A percentile compares a stretch with the other conserved stretches of the same genome.
Conservation (phyloP, 192 early-diverging fungal genomes). For the Backusella liffmaniae region DNA sequence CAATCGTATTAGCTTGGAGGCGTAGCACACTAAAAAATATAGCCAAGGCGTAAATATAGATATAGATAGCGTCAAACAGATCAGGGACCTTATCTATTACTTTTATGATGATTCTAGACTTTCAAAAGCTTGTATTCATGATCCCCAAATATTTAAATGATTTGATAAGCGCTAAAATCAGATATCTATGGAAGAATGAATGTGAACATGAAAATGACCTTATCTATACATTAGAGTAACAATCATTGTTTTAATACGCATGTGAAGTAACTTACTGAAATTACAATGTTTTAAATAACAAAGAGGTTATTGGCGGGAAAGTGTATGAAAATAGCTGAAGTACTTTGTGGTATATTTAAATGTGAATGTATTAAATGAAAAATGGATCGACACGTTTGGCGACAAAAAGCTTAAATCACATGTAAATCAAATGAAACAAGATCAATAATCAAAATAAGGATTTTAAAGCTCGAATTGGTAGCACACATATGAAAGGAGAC, state of each 20-base stretch:
- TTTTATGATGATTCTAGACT: not conserved
- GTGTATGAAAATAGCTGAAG: not conserved
- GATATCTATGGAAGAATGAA: not conserved
- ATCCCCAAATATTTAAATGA: not conserved
- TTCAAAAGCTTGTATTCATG: not conserved
- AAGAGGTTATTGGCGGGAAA: not conserved
- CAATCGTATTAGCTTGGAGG: too few species aligned
- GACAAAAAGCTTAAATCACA: not conserved
- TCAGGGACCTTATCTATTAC: not conserved
- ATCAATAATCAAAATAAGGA: not conserved
- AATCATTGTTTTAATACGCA: not conserved
- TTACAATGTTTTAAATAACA: not conserved
- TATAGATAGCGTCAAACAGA: too few species aligned
- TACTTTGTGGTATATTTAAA: not conserved
- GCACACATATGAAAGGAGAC: not conserved
- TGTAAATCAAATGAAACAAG: not conserved
- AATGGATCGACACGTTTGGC: not conserved
- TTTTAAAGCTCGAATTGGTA: not conserved
- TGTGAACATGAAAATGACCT: not conserved
- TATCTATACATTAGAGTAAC: not conserved
- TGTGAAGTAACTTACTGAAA: not conserved
- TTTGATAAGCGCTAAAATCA: not conserved
- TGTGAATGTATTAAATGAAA: not conserved
- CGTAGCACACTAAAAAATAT: too few species aligned
- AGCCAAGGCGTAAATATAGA: too few species aligned